These are phyloP conservation scores for Venustampulla echinocandica DNA, from an alignment of 495 filamentous ascomycete species.

Conservation along the genomic window DNA sequence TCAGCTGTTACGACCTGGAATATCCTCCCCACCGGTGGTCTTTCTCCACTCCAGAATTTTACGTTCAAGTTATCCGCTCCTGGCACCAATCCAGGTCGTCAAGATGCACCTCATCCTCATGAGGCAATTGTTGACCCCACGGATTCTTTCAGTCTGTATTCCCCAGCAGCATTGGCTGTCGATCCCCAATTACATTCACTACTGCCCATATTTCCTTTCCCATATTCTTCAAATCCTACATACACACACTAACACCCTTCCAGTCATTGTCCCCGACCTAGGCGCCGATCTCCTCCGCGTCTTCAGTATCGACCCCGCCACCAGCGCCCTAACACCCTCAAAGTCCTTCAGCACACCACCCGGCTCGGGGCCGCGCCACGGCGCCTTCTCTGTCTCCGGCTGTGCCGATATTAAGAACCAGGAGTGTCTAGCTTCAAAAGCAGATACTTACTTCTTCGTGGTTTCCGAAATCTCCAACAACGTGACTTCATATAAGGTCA, in stretches of 20 bases:
- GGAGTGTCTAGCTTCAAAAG: not conserved
- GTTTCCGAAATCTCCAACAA: constrained; percentile 53
- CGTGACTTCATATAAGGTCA: constrained; percentile 49
- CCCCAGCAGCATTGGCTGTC: not conserved
- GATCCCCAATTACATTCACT: too few species aligned
- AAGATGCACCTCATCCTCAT: constrained; percentile 64
- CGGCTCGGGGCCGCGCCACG: constrained; percentile 63
- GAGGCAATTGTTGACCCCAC: constrained; percentile 63
- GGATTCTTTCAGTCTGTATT: constrained; percentile 37
- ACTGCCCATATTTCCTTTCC: too few species aligned
- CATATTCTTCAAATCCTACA: not conserved
- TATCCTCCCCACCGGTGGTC: constrained; percentile 11
- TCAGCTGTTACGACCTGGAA: constrained; percentile 16
- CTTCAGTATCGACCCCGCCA: constrained; percentile 42
- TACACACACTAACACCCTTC: not conserved
- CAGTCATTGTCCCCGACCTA: constrained; percentile 58
- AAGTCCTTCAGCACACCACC: constrained; percentile 26
- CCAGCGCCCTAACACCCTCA: constrained; percentile 27
- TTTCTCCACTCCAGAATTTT: constrained; percentile 38
- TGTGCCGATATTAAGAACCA: too few species aligned
- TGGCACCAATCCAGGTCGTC: constrained; percentile 42
- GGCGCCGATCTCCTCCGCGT: constrained; percentile 63
- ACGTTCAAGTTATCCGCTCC: constrained; percentile 42
- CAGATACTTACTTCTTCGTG: constrained; percentile 50
- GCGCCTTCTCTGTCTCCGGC: constrained; percentile 36